Conservation (phyloP, 106 monocot species). For the Acanthochlamys bracteata region DNA sequence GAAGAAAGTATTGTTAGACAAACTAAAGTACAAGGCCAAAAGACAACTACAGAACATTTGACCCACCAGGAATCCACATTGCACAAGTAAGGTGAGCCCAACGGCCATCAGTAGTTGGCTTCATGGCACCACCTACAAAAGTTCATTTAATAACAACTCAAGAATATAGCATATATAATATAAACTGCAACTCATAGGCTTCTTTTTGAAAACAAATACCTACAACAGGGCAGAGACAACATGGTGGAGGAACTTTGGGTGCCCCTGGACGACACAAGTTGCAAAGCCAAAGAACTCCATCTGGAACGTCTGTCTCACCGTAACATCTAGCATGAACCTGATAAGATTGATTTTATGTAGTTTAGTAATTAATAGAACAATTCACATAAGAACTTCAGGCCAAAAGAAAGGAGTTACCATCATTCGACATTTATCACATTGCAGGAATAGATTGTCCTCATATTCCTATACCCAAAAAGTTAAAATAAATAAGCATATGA, state of each 20-base stretch:
- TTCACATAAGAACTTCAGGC: too few species aligned
- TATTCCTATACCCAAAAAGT: slow-evolving; percentile 85
- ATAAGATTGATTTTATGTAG: slow-evolving; percentile 4
- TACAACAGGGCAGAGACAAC: slow-evolving; percentile 88
- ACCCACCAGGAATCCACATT: slow-evolving; percentile 97
- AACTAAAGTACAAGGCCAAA: slow-evolving; percentile 6
- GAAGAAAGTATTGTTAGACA: slow-evolving; percentile 1
- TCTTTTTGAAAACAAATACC: slow-evolving; percentile 21
- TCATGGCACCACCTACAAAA: slow-evolving; percentile 81
- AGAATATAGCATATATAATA: neutral
- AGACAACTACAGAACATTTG: neutral
- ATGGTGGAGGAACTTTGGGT: slow-evolving; percentile 62
- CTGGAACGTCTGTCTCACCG: slow-evolving; percentile 78
- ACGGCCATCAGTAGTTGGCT: slow-evolving; percentile 94
- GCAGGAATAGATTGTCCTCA: slow-evolving; percentile 90
- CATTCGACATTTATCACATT: slow-evolving; percentile 98
- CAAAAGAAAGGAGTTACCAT: slow-evolving; percentile 41
- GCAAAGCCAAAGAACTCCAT: slow-evolving; percentile 97
- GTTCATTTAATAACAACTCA: neutral
- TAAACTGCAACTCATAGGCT: neutral
- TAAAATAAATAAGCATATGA: slow-evolving; percentile 1
- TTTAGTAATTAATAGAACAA: too few species aligned
- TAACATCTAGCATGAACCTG: slow-evolving; percentile 99
- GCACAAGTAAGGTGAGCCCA: slow-evolving; percentile 99
- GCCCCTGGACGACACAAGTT: slow-evolving; percentile 84